phyloP scores from a whole-genome alignment of 2,329 filamentous ascomycete genomes.

The Ascochyta clinopodiicola region DNA sequence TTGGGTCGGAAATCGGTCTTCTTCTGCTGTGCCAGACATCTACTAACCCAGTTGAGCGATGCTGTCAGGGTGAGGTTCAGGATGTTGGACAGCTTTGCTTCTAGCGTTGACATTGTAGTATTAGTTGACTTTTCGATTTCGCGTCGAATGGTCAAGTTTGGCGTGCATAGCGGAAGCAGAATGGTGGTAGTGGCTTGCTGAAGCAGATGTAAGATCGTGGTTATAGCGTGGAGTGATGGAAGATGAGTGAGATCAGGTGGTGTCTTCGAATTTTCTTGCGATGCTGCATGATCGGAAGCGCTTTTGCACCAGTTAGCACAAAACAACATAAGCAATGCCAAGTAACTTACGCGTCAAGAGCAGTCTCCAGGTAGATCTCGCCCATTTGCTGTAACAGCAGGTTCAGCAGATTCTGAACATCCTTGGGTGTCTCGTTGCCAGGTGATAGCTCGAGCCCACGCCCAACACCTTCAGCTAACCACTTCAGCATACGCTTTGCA shows the following conservation, averaged over 20 bases:
- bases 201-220: slow-evolving; percentile 91
- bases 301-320: slow-evolving; percentile 29
- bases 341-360: slow-evolving; percentile 62
- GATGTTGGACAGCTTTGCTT: slow-evolving; percentile 79
- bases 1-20: slow-evolving; percentile 90
- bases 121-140: slow-evolving; percentile 87
- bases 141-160: slow-evolving; percentile 86
- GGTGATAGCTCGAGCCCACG: slow-evolving; percentile 89
- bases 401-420: slow-evolving; percentile 83
- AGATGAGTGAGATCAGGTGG: slow-evolving; percentile 91
- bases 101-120: slow-evolving; percentile 75
- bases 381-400: slow-evolving; percentile 88
- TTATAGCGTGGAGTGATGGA: slow-evolving; percentile 76
- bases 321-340: neutral
- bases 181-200: slow-evolving; percentile 90
- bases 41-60: slow-evolving; percentile 76
- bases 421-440: slow-evolving; percentile 87
- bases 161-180: slow-evolving; percentile 84
- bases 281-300: slow-evolving; percentile 70
- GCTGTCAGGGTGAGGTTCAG: slow-evolving; percentile 75
- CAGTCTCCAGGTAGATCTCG: slow-evolving; percentile 75
- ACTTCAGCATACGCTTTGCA: slow-evolving; percentile 97
- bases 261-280: slow-evolving; percentile 79
- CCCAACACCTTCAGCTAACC: slow-evolving; percentile 94
- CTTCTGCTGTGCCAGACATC: slow-evolving; percentile 77